Base-by-base conservation (phyloP, 208 protist species). In the Porcisia hertigi region DNA sequence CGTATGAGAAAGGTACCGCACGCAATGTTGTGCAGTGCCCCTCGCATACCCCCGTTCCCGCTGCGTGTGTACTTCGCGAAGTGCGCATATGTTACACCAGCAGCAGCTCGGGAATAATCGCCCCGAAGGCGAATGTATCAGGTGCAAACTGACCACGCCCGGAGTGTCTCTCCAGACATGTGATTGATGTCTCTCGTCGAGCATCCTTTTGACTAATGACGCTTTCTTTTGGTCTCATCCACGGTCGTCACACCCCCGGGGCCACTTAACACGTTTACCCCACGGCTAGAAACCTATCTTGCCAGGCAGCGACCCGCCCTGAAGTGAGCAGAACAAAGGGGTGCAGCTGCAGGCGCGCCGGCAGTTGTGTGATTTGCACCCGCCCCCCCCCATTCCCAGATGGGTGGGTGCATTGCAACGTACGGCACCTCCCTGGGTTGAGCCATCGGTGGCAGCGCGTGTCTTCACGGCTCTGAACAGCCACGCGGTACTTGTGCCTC, bases 21-120 rank as follows among this genome's bases (percentile, higher is more conserved):
- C 30, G 30, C 30, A 30, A 30, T 30, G 30, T 30, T 30, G 30
- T 30, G 30, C 30, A 52, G 11, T 52, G 11, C 11, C 11, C 5
- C 47, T 52, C 52, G 58, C 62, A 62, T n/a, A n/a, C 39, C 1
- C 54, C 62, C 67, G 7, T 25, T 69, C 4, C 45, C 70, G 57
- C 53, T 80, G 20, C 34, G 25, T 36, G 43, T 64, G 23, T 80
- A 75, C 43, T 54, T 69, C 14, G 57, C n/a, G 14, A 80, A 75
- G 62, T 80, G 69, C 69, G 39, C 43, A 1, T 7, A 5, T 64
- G 58, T 52, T 30, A 11, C 25, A 8, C 0, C 11, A 8, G 5
- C 11, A 36, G 41, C 16, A 30, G 30, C 30, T 30, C 52, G 5
- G 30, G 20, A n/a, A 45, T 62, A 12, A 25, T 45, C 0, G 20